Conservation (phyloP, 192 early-diverging fungal species). For the Backusella liffmaniae region DNA sequence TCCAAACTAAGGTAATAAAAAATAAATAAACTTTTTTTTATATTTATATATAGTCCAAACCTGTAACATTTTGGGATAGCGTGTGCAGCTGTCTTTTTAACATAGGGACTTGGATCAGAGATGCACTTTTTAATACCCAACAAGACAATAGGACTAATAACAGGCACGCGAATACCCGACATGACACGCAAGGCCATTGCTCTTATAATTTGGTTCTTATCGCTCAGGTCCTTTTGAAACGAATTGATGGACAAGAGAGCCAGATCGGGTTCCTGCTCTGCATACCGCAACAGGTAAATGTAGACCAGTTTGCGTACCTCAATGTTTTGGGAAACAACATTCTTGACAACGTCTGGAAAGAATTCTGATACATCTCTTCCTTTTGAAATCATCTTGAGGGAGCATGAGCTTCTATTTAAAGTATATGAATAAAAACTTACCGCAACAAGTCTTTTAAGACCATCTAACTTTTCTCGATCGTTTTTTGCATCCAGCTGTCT, state of each 20-base stretch:
- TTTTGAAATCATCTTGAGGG: constrained; percentile 75
- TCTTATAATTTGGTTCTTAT: constrained; percentile 89
- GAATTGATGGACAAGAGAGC: constrained; percentile 96
- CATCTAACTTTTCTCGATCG: constrained; percentile 92
- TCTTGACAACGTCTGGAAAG: constrained; percentile 96
- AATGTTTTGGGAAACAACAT: constrained; percentile 87
- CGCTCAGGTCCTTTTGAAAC: constrained; percentile 94
- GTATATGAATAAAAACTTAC: constrained; percentile 39
- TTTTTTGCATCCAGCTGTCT: constrained; percentile 76
- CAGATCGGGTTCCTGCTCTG: constrained; percentile 95
- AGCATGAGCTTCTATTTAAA: not conserved
- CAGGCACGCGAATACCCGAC: constrained; percentile 89
- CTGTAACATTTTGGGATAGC: constrained; percentile 86
- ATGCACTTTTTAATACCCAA: constrained; percentile 86
- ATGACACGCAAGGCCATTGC: constrained; percentile 96
- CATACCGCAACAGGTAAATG: constrained; percentile 94
- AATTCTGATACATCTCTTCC: constrained; percentile 88
- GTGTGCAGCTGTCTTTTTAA: constrained; percentile 89
- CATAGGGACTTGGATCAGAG: constrained; percentile 87
- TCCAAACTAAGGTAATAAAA: constrained; percentile 59
- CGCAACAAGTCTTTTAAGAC: constrained; percentile 87
- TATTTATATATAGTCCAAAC: constrained; percentile 46
- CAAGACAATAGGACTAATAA: constrained; percentile 91
- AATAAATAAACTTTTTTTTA: not conserved
- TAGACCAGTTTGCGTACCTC: constrained; percentile 94